Evolutionary conservation across 2,329 filamentous ascomycete genomes (phyloP).

Genomic region (Claviceps sp.): DNA sequence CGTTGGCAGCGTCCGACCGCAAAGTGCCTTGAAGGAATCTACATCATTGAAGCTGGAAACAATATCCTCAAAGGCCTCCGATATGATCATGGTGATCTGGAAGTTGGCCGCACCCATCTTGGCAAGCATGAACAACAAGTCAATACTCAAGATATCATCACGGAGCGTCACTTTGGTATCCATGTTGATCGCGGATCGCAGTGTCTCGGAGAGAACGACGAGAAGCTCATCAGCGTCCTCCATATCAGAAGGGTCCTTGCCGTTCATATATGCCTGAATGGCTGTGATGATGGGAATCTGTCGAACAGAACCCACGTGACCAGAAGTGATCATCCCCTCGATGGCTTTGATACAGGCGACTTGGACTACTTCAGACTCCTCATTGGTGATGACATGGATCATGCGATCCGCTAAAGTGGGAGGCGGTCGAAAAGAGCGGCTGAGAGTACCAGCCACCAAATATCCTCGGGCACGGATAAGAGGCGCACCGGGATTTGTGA

Average conservation of each 20-base stretch:
- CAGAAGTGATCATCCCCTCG: constrained; percentile 48
- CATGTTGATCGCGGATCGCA: constrained; percentile 70
- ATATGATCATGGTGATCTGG: constrained; percentile 76
- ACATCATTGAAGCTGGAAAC: constrained; percentile 53
- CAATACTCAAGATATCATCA: constrained; percentile 58
- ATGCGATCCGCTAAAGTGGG: constrained; percentile 56
- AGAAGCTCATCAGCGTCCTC: constrained; percentile 85
- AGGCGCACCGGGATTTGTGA: constrained; percentile 53
- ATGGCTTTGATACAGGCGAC: constrained; percentile 82
- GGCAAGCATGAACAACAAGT: constrained; percentile 76
- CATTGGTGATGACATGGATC: constrained; percentile 60
- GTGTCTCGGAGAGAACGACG: constrained; percentile 75
- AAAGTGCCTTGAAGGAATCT: constrained; percentile 63
- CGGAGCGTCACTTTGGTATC: constrained; percentile 63
- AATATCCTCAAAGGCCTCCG: constrained; percentile 84
- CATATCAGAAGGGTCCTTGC: constrained; percentile 70
- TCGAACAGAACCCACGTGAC: constrained; percentile 35
- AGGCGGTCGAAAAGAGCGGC: constrained; percentile 53
- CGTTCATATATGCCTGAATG: constrained; percentile 59
- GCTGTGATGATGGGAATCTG: constrained; percentile 51
- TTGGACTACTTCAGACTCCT: constrained; percentile 77
- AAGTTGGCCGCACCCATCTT: constrained; percentile 83
- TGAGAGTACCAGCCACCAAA: constrained; percentile 68
- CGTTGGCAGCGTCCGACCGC: constrained; percentile 74
- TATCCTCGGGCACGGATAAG: constrained; percentile 80